phyloP scores from a whole-genome alignment of 495 filamentous ascomycete genomes.

The Penicillium riverlandense region DNA sequence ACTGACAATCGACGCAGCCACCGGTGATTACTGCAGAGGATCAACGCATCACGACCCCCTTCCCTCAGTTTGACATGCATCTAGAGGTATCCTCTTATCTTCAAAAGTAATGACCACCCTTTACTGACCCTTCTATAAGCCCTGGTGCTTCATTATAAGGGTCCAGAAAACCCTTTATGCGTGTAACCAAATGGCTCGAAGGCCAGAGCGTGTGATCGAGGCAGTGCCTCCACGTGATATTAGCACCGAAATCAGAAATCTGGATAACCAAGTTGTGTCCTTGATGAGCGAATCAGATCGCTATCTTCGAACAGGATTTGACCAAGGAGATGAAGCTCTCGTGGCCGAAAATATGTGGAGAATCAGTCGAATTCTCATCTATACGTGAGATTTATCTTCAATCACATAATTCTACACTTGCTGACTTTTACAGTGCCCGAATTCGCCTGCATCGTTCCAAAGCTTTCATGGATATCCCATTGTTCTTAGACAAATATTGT shows the following conservation, averaged over 20 bases:
- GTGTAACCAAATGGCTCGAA: slow-evolving; percentile 25
- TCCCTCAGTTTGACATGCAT: slow-evolving; percentile 34
- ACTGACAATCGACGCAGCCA: slow-evolving; percentile 16
- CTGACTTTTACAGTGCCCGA: slow-evolving; percentile 26
- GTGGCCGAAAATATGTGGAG: slow-evolving; percentile 15
- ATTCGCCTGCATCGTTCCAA: slow-evolving; percentile 44
- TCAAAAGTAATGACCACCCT: not conserved
- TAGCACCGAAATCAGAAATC: slow-evolving; percentile 5
- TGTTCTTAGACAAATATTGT: slow-evolving; percentile 44
- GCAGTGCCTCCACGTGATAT: slow-evolving; percentile 1
- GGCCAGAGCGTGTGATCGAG: slow-evolving; percentile 6
- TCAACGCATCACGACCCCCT: slow-evolving; percentile 39
- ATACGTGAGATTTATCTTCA: slow-evolving; percentile 7
- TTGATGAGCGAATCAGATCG: slow-evolving; percentile 11
- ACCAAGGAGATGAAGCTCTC: slow-evolving; percentile 3
- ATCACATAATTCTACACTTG: too few relatives aligned
- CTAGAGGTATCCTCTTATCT: slow-evolving; percentile 25
- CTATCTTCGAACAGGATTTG: slow-evolving; percentile 5
- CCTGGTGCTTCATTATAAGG: slow-evolving; percentile 37
- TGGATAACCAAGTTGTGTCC: slow-evolving; percentile 4
- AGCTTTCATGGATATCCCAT: slow-evolving; percentile 43
- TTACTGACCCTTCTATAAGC: slow-evolving; percentile 14
- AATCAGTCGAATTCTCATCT: slow-evolving; percentile 10
- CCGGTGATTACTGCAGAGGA: slow-evolving; percentile 36
- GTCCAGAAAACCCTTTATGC: slow-evolving; percentile 38